Conservation (phyloP, 305 asterid genomes). For the Ruellia speciosa region DNA sequence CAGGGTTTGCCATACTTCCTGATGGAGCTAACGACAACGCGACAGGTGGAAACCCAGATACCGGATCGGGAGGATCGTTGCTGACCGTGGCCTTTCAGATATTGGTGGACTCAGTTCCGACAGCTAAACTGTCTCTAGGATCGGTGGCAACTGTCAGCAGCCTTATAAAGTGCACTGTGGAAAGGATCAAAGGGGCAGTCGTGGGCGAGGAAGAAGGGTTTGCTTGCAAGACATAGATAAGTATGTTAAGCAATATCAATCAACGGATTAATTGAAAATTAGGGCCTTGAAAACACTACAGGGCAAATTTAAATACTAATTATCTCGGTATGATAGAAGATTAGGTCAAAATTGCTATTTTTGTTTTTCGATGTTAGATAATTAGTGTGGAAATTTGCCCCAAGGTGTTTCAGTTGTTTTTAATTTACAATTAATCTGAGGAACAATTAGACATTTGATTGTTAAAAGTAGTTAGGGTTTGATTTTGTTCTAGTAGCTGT, state of each 20-base stretch:
- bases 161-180: conserved; percentile 95
- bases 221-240: neutral
- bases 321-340: too few species aligned
- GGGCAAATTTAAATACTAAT: neutral
- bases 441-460: too few species aligned
- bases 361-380: too few species aligned
- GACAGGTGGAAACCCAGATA: conserved; percentile 35
- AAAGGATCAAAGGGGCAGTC: conserved; percentile 76
- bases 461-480: too few species aligned
- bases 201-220: conserved; percentile 33
- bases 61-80: conserved; percentile 55
- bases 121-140: conserved; percentile 81
- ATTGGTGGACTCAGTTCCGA: conserved; percentile 80
- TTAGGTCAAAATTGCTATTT: too few species aligned
- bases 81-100: conserved; percentile 91
- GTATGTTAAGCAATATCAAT: neutral
- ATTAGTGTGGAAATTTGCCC: too few species aligned
- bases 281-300: too few species aligned
- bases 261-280: neutral
- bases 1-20: conserved; percentile 88
- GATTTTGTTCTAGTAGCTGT: too few species aligned
- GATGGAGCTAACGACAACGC: conserved; percentile 40
- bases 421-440: too few species aligned
- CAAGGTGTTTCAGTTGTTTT: too few species aligned
- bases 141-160: conserved; percentile 91